phyloP scores from a whole-genome alignment of 495 filamentous ascomycete species.

The Saxophila tyrrhenica region DNA sequence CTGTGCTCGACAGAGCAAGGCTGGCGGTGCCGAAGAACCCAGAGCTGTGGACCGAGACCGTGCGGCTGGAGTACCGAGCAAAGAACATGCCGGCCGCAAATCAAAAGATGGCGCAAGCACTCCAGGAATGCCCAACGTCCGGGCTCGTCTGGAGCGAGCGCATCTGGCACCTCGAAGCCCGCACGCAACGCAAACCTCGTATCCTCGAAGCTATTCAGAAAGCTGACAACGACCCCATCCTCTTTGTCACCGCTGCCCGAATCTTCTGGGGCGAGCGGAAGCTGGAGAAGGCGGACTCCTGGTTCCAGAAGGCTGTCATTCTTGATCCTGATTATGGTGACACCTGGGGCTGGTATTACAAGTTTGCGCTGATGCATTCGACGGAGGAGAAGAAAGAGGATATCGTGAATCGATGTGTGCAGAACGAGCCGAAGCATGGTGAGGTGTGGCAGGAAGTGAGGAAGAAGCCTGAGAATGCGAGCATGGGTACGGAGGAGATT shows the following conservation, averaged over 20 bases:
- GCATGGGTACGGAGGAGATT: constrained; percentile 64
- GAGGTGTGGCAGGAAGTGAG: constrained; percentile 81
- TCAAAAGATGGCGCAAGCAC: constrained; percentile 77
- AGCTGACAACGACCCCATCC: constrained; percentile 77
- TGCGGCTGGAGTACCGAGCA: constrained; percentile 84
- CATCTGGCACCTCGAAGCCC: constrained; percentile 85
- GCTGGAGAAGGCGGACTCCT: constrained; percentile 82
- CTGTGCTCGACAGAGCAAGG: constrained; percentile 79
- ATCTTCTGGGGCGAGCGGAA: constrained; percentile 71
- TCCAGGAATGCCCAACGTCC: constrained; percentile 83
- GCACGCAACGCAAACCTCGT: constrained; percentile 82
- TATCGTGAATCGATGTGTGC: constrained; percentile 60
- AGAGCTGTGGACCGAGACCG: constrained; percentile 80
- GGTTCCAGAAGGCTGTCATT: constrained; percentile 92
- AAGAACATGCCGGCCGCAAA: constrained; percentile 75
- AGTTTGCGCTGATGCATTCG: constrained; percentile 82
- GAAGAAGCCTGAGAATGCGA: constrained; percentile 74
- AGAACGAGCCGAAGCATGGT: constrained; percentile 78
- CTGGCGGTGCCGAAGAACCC: constrained; percentile 74
- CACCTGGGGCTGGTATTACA: constrained; percentile 97
- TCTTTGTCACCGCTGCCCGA: constrained; percentile 67
- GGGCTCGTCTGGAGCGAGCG: constrained; percentile 86
- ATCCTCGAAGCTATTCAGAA: constrained; percentile 92
- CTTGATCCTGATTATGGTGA: constrained; percentile 79
- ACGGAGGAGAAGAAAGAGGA: constrained; percentile 82